These are phyloP conservation scores for Irpex sp. DNA, from an alignment of 1,284 basidiomycete genomes.

Conservation along the genomic window DNA sequence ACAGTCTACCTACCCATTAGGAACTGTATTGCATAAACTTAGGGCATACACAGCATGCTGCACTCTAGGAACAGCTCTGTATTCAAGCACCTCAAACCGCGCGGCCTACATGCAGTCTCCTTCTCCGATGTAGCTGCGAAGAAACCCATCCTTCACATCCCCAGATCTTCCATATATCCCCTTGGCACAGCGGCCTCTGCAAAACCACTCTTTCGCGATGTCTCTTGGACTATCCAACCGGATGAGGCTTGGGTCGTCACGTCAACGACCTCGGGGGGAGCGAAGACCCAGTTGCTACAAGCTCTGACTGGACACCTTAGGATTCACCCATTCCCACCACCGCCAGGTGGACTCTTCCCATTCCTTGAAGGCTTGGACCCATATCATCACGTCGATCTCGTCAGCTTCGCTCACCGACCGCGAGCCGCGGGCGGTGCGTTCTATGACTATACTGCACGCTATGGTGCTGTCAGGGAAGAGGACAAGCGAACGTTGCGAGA, in stretches of 20 bases:
- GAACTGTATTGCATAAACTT: too few species aligned
- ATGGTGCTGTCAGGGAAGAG: constrained; percentile 82
- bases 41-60: background rate
- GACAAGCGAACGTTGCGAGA: constrained; percentile 72
- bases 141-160: constrained; percentile 22
- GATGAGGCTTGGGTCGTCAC: constrained; percentile 28
- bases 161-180: constrained; percentile 24
- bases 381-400: constrained; percentile 52
- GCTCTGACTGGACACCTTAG: constrained; percentile 66
- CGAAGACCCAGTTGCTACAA: constrained; percentile 25
- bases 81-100: background rate
- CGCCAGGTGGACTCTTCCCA: constrained; percentile 70
- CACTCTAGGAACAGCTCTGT: background rate
- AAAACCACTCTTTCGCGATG: constrained; percentile 20
- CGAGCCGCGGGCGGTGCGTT: constrained; percentile 67
- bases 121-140: background rate
- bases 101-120: background rate
- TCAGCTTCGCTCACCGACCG: constrained; percentile 71
- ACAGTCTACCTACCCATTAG: too few species aligned
- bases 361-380: constrained; percentile 51
- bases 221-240: constrained; percentile 23
- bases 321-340: constrained; percentile 56
- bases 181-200: constrained; percentile 18
- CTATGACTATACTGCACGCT: constrained; percentile 88
- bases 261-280: constrained; percentile 17